These are phyloP conservation scores for Pseudoperonospora humuli DNA, from an alignment of 352 stramenopile genomes.

Conservation along the genomic window DNA sequence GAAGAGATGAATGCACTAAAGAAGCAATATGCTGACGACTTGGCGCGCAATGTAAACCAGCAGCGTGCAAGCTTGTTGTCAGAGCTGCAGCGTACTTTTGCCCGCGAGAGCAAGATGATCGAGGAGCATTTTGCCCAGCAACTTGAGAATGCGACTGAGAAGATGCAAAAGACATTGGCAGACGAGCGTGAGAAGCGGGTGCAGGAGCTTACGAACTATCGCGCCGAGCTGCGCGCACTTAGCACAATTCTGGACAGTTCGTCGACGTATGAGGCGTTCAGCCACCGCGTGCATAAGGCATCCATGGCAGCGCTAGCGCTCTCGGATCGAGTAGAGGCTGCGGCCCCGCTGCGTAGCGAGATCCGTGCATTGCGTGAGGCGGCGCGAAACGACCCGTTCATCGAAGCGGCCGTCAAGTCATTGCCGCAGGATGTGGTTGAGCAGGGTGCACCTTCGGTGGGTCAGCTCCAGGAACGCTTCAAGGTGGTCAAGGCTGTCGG, in stretches of 20 bases:
- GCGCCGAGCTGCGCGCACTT: slow-evolving; percentile 52
- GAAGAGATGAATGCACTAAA: slow-evolving; percentile 56
- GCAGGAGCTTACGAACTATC: slow-evolving; percentile 56
- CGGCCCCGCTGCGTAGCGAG: slow-evolving; percentile 57
- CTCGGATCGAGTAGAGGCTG: slow-evolving; percentile 75
- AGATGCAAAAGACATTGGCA: slow-evolving; percentile 47
- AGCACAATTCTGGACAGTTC: slow-evolving; percentile 63
- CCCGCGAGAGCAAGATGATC: slow-evolving; percentile 53
- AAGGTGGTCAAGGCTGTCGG: slow-evolving; percentile 69
- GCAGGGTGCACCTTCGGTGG: slow-evolving; percentile 60
- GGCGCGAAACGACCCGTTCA: slow-evolving; percentile 66
- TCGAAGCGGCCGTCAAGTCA: slow-evolving; percentile 57
- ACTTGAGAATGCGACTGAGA: slow-evolving; percentile 41
- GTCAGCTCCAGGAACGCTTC: slow-evolving; percentile 78
- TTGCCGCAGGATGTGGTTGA: slow-evolving; percentile 53
- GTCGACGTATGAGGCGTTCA: slow-evolving; percentile 79
- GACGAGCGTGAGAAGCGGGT: slow-evolving; percentile 60
- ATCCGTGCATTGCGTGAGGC: slow-evolving; percentile 62
- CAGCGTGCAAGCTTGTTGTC: slow-evolving; percentile 48
- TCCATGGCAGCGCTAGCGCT: slow-evolving; percentile 71
- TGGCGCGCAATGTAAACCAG: slow-evolving; percentile 52
- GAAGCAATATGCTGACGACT: slow-evolving; percentile 55
- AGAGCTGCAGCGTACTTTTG: slow-evolving; percentile 50
- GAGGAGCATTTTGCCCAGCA: slow-evolving; percentile 41
- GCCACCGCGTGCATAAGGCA: slow-evolving; percentile 77